Base-by-base conservation (phyloP, 257 asterid genomes). In the Prunella vulgaris region DNA sequence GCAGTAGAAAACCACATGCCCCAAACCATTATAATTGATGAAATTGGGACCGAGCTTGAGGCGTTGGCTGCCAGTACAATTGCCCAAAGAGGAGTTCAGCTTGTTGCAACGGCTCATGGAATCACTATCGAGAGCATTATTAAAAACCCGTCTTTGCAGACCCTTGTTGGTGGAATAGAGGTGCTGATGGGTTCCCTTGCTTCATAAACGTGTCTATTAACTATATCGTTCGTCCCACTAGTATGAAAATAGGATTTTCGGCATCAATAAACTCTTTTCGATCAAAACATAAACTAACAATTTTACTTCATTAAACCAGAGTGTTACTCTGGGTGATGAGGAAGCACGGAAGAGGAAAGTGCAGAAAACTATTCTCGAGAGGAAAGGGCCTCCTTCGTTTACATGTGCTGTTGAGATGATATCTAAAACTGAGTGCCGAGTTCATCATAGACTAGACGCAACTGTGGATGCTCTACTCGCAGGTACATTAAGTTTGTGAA, bases 1-100 rank as follows among this genome's bases (percentile, higher is more conserved):
- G 99, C 97, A 71, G 99, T 93, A 54, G 99, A 93, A 78, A 93
- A 93, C 61, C 99, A 93, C 90, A 90, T 90, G 99, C 99, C 99
- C 0, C 83, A 93, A 76, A 82, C 93, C 75, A 93, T 93, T 67
- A 88, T 93, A 80, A 93, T 93, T 25, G 97, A 93, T 79, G 99
- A 90, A 82, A 93, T 93, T 42, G 99, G 99, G 67, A 90, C 99
- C 0, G 99, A 93, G 81, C 96, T 88, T 12, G 99, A 93, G 78
- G 97, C 99, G 3, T 69, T 93, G 83, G 99, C 99, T 74, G 97
- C 99, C 42, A 83, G 96, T 77, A 93, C 97, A 27, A 93, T 93
- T 78, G 95, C 99, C 59, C 99, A 93, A 84, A 86, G 99, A 86
- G 99, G 99, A 56, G 99, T 93, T 64, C 99, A 90, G 88, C 99